A percentile compares a stretch with the other conserved stretches of the same genome.
phyloP scores from a whole-genome alignment of 164 flowering plant species.

The Tinospora cordifolia region DNA sequence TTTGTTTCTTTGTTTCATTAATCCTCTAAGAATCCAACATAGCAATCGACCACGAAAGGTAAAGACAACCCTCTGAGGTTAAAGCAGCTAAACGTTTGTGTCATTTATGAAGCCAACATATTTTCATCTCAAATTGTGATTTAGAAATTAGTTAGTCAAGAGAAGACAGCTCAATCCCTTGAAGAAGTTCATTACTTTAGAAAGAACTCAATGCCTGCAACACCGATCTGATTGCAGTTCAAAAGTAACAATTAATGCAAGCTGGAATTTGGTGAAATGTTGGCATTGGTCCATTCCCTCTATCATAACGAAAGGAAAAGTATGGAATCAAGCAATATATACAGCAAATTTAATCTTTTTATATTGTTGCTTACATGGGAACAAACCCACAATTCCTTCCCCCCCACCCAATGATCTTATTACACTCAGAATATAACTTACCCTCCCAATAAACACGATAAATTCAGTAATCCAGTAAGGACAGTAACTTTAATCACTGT shows the following conservation, averaged over 20 bases:
- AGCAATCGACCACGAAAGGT: too few relatives aligned
- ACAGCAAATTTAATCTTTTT: neutral
- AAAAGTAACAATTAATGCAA: neutral
- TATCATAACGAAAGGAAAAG: neutral
- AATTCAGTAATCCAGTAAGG: neutral
- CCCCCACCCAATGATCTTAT: neutral
- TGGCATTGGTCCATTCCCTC: neutral
- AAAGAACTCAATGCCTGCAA: neutral
- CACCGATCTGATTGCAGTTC: neutral
- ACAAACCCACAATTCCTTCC: neutral
- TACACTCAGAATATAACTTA: neutral
- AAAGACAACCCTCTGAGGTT: too few relatives aligned
- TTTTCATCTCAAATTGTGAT: neutral
- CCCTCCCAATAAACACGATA: neutral
- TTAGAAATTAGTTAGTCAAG: neutral
- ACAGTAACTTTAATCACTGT: neutral
- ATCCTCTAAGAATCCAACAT: too few relatives aligned
- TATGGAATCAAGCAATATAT: neutral
- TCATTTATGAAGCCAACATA: neutral
- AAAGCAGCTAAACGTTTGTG: neutral
- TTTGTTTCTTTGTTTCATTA: too few relatives aligned
- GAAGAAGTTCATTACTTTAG: neutral
- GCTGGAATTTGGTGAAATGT: neutral
- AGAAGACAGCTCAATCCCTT: neutral
- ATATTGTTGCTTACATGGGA: neutral